These are phyloP conservation scores for Nepenthes mirabilis DNA, from an alignment of 148 eudicot species.

Conservation along the genomic window DNA sequence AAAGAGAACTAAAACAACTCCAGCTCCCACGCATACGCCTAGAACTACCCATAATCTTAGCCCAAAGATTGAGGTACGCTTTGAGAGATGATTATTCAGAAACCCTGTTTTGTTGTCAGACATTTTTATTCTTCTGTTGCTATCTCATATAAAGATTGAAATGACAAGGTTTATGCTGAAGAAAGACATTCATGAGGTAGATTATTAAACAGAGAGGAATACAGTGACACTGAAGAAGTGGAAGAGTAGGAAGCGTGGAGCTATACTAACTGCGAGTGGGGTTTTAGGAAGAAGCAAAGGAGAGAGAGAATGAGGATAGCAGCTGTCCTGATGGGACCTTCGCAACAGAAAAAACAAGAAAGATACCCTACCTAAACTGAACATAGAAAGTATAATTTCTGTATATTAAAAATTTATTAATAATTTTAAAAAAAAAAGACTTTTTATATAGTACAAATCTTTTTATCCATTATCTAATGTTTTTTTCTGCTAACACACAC, in stretches of 20 bases:
- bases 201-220: not conserved
- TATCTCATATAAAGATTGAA: not conserved
- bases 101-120: not conserved
- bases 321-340: too few relatives aligned
- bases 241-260: not conserved
- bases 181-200: not conserved
- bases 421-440: too few relatives aligned
- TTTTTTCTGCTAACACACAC: too few relatives aligned
- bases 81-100: slow-evolving; percentile 41
- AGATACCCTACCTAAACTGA: too few relatives aligned
- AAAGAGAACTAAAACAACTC: slow-evolving; percentile 34
- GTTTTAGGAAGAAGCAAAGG: too few relatives aligned
- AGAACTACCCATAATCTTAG: slow-evolving; percentile 35
- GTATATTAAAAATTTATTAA: too few relatives aligned
- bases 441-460: too few relatives aligned
- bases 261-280: not conserved
- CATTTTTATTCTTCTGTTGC: not conserved
- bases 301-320: too few relatives aligned
- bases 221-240: too few relatives aligned
- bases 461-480: too few relatives aligned
- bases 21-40: slow-evolving; percentile 36
- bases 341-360: too few relatives aligned
- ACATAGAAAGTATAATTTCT: too few relatives aligned
- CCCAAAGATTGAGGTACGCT: slow-evolving; percentile 38
- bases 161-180: not conserved